Evolutionary conservation across 1,284 basidiomycete species (phyloP), one percentile per base, ranked within the genome.

Genomic region (Trichosporon inkin): DNA sequence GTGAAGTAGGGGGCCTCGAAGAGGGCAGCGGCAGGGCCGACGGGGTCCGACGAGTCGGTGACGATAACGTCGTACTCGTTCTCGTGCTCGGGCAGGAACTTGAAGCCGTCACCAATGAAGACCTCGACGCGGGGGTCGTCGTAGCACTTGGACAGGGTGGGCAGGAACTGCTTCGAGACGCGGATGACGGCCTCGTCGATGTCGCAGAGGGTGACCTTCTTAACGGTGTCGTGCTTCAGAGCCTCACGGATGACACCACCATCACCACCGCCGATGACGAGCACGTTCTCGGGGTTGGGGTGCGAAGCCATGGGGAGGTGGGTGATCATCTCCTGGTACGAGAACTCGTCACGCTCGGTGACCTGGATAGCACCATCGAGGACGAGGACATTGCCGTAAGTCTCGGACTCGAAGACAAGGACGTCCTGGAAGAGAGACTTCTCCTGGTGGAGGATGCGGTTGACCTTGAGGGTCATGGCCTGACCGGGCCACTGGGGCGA

Each of bases 321-420:
- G 17, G 95, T 85, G 71, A 99, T 99, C 95, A 99, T 98, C 82
- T 99, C 95, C 78, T 99, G 96, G 80, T 98, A 98, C 87, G 93
- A 92, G 79, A 98, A 99, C 80, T 99, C 95, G 77, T 98, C 95
- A 56, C 94, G 87, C 81, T 99, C 95, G 2, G 94, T 95, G 80
- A 89, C 92, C 79, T 99, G 95, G 69, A 99, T 91, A 64, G 90
- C 92, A 62, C 93, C 92, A 78, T 99, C 96, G 47, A 99, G 86
- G 52, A 96, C 88, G 64, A 99, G 86, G 53, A 99, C 93, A 73
- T 98, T 98, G 37, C 95, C 95, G 75, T 89, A 95, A 2, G 92
- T 90, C 80, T 89, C 90, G 0, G 90, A 93, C 79, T 94, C 88
- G 73, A 97, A 97, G 60, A 97, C 92, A 58, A 97, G 87, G 56